Evolutionary conservation across 257 asterid genomes (phyloP).

Genomic region (Thymus mandschuricus): DNA sequence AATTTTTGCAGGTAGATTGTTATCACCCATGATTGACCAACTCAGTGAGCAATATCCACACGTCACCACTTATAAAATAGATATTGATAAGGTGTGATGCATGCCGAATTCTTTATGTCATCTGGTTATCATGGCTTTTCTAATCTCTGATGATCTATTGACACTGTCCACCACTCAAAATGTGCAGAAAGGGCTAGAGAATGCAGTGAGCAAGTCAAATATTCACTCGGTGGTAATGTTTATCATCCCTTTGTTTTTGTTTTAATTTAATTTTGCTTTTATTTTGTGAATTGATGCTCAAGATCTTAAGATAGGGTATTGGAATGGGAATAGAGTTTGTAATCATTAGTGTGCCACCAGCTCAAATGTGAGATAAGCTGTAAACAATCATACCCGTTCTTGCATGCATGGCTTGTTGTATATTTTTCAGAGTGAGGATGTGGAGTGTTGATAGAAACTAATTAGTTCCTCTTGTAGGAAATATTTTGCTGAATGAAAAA

Average conservation of each 20-base stretch:
- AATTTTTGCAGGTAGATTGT: slow-evolving; percentile 64
- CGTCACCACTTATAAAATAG: slow-evolving; percentile 84
- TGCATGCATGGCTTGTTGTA: slow-evolving; percentile 1
- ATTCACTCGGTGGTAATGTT: slow-evolving; percentile 74
- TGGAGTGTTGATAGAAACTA: neutral
- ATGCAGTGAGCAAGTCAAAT: slow-evolving; percentile 62
- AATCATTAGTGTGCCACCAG: neutral
- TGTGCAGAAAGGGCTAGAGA: slow-evolving; percentile 77
- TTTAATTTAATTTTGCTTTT: slow-evolving; percentile 1
- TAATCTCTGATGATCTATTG: slow-evolving; percentile 4
- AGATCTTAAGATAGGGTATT: neutral
- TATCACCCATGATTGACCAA: slow-evolving; percentile 80
- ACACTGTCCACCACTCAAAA: slow-evolving; percentile 27
- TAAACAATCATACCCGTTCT: neutral
- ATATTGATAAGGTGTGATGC: slow-evolving; percentile 78
- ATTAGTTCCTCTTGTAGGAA: slow-evolving; percentile 2
- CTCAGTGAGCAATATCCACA: slow-evolving; percentile 89
- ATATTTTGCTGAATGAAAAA: neutral
- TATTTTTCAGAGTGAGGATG: slow-evolving; percentile 3
- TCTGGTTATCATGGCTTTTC: slow-evolving; percentile 6
- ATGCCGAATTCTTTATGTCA: neutral
- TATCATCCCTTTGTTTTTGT: slow-evolving; percentile 8
- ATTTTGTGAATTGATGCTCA: slow-evolving; percentile 6
- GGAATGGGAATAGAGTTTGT: slow-evolving; percentile 1
- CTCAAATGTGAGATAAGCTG: slow-evolving; percentile 14